Evolutionary conservation across 192 early-diverging fungal genomes (phyloP).

Genomic region (Linnemannia schmuckeri): DNA sequence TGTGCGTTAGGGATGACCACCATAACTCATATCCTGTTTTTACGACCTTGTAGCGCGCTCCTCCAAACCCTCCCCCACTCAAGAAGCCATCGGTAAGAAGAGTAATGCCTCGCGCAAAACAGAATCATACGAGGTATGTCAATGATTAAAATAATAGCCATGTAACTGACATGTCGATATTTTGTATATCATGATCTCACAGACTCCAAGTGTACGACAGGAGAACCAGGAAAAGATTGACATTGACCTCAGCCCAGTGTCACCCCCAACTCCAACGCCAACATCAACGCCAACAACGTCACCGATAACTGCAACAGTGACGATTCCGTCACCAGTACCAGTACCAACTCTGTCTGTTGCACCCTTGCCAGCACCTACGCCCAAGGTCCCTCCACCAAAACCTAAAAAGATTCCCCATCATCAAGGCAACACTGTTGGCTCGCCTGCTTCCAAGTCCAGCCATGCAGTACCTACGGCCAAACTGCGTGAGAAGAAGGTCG

Average conservation of each 20-base stretch:
- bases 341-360: slow-evolving; percentile 24
- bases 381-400: slow-evolving; percentile 51
- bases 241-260: slow-evolving; percentile 13
- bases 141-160: neutral
- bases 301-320: slow-evolving; percentile 6
- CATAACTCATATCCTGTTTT: neutral
- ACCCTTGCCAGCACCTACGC: slow-evolving; percentile 31
- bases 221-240: slow-evolving; percentile 34
- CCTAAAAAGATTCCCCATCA: slow-evolving; percentile 44
- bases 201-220: slow-evolving; percentile 21
- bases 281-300: neutral
- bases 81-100: slow-evolving; percentile 41
- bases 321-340: slow-evolving; percentile 17
- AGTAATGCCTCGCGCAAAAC: neutral
- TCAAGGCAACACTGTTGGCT: slow-evolving; percentile 30
- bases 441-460: neutral
- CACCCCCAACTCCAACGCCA: slow-evolving; percentile 24
- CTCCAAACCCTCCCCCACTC: slow-evolving; percentile 40
- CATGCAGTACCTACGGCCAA: slow-evolving; percentile 1
- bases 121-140: neutral
- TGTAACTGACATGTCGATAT: neutral
- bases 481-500: slow-evolving; percentile 61
- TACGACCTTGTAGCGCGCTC: slow-evolving; percentile 27
- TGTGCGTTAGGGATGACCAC: neutral
- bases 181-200: neutral